A percentile compares a stretch with the other conserved stretches of the same genome.
phyloP scores from a whole-genome alignment of 768 basidiomycete genomes.

The Boletus rubescentipes region DNA sequence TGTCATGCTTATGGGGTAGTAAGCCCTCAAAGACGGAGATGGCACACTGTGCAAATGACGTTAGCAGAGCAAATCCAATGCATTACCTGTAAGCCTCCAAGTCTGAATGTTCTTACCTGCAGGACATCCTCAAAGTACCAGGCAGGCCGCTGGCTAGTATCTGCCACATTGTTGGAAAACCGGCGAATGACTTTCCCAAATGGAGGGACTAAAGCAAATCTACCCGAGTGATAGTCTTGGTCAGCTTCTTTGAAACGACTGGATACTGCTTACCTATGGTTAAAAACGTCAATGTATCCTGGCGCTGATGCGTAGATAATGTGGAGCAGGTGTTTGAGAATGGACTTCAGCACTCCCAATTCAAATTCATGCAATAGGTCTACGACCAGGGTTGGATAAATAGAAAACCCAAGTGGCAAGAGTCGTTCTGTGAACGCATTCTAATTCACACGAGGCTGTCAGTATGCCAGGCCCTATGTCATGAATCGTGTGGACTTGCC shows the following conservation, averaged over 20 bases:
- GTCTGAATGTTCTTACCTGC: too few species aligned
- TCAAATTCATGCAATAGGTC: not conserved
- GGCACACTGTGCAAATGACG: conserved; percentile 25
- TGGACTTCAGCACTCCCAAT: not conserved
- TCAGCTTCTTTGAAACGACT: too few species aligned
- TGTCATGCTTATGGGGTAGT: conserved; percentile 26
- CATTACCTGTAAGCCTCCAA: too few species aligned
- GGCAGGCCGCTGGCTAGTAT: conserved; percentile 35
- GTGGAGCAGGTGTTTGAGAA: not conserved
- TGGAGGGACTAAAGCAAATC: too few species aligned
- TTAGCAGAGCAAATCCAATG: not conserved
- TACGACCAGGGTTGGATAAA: not conserved
- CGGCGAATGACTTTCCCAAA: too few species aligned
- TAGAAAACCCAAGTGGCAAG: not conserved
- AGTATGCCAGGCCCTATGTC: too few species aligned
- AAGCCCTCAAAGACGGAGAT: conserved; percentile 42
- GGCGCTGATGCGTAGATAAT: too few species aligned
- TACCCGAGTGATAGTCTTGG: too few species aligned
- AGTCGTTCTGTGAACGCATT: not conserved
- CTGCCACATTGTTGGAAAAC: conserved; percentile 36
- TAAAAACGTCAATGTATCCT: too few species aligned
- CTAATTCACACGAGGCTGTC: not conserved
- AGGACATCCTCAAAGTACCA: conserved; percentile 12
- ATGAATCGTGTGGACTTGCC: too few species aligned
- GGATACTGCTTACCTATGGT: too few species aligned